These are phyloP conservation scores for Gremmenia infestans DNA, from an alignment of 2,329 filamentous ascomycete genomes.

Conservation along the genomic window DNA sequence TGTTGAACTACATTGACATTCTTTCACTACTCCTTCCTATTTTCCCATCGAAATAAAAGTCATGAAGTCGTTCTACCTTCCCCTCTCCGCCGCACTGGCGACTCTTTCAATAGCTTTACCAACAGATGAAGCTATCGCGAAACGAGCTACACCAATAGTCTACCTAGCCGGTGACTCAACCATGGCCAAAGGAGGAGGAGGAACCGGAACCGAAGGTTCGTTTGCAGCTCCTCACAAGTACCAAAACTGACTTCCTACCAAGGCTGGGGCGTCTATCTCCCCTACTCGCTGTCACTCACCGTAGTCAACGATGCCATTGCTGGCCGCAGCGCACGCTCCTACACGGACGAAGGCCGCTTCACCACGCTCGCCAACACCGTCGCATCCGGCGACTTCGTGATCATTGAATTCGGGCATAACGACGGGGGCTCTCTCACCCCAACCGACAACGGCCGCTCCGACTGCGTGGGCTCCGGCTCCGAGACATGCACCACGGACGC, in stretches of 20 bases:
- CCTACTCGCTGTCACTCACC: slow-evolving; percentile 42
- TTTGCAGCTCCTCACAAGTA: background rate
- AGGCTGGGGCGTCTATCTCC: slow-evolving; percentile 61
- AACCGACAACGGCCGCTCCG: slow-evolving; percentile 56
- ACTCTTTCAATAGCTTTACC: slow-evolving; percentile 17
- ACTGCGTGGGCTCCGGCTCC: slow-evolving; percentile 44
- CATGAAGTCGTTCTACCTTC: slow-evolving; percentile 16
- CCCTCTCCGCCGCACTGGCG: slow-evolving; percentile 20
- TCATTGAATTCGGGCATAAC: slow-evolving; percentile 63
- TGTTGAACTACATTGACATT: background rate
- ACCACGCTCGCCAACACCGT: slow-evolving; percentile 45
- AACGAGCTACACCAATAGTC: slow-evolving; percentile 35
- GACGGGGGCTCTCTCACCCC: slow-evolving; percentile 51
- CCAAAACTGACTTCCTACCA: slow-evolving; percentile 20
- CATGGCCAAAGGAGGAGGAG: slow-evolving; percentile 47
- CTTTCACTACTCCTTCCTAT: background rate
- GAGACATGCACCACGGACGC: slow-evolving; percentile 40
- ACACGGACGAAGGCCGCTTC: slow-evolving; percentile 62
- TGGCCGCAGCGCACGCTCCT: slow-evolving; percentile 62
- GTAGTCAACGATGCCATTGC: slow-evolving; percentile 62
- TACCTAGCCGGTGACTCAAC: slow-evolving; percentile 59
- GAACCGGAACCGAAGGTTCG: slow-evolving; percentile 38
- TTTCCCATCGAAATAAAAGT: background rate
- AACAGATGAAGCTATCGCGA: slow-evolving; percentile 6
- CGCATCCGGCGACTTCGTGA: slow-evolving; percentile 39